Base-by-base conservation (phyloP, 352 stramenopile species). In the Phytophthora multivora region DNA sequence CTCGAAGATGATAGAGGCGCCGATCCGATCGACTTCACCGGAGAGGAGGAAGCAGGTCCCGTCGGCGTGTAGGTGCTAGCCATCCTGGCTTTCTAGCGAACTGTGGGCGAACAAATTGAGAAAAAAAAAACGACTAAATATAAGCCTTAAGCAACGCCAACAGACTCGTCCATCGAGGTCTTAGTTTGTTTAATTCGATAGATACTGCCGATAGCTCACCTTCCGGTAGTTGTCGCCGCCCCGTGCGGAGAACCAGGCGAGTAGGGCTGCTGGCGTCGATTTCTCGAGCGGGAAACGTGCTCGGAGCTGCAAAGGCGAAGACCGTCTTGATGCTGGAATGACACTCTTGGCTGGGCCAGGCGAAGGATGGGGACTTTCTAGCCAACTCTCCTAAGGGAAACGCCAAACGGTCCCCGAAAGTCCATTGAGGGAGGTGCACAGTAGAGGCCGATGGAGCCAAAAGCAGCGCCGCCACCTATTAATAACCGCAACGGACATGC, bases 401-500 rank as follows among this genome's bases (percentile, higher is more conserved):
- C 63, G 53, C 50, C 56, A 71, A 67, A 69, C 60, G 60, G 60
- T 46, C n/a, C 21, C 36, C 23, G 46, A 64, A 54, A 56, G 55
- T 66, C 42, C 49, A 70, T 56, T 38, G 30, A 48, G 13, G 21
- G 19, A 16, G 36, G 38, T 26, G 45, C 35, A 33, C 13, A 9
- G 43, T 23, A 25, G 18, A 54, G 33, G 42, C 25, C 8, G 28
- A 33, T 13, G 50, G 18, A 55, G 46, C 50, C 47, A 42, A 69
- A 59, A 49, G 28, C 41, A 65, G 39, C 38, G 26, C n/a, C 38
- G 4, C 5, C 6, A 4, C 36, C 59, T 66, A 69, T 66, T 58
- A 73, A 73, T 73, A 73, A 40, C 52, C 16, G 51, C 65, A 69
- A 73, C 65, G 65, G 59, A 66, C 59, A 68, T 28, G 45, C 52